Evolutionary conservation across 2,329 filamentous ascomycete species (phyloP), one percentile per base, ranked within the genome.

Genomic region (Xylaria sp.): DNA sequence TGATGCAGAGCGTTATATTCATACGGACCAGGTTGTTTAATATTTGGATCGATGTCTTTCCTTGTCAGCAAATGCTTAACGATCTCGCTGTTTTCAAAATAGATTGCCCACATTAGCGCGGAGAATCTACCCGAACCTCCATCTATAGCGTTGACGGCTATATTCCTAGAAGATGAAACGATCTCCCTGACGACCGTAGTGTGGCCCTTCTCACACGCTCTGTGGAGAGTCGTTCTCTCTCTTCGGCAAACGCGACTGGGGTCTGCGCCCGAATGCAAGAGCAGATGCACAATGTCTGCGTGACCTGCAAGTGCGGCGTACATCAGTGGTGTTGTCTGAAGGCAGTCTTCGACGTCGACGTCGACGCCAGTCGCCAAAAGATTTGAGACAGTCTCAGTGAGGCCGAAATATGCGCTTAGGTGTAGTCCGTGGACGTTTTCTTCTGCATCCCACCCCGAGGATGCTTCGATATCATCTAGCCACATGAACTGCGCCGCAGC

Each of bases 401-500:
- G 42, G 22, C 42, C 42, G 6, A 44, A 44, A 22, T 44, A 44
- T 22, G 42, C 42, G 7, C 42, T 44, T 10, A 44, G n/a, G n/a
- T 44, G 42, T 6, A 44, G 42, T 22, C 42, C 42, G n/a, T 44
- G 42, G 10, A 44, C 42, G 3, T 44, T 44, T 44, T 44, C 42
- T 22, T 44, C 42, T 20, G 42, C 42, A 10, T 44, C 42, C 42
- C 42, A 44, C 9, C 42, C 42, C 7, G 42, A 44, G n/a, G 42
- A 44, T 20, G 5, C n/a, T 20, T 44, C 42, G 42, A 44, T 44
- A 9, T 44, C 42, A 20, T 44, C 42, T 20, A 44, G 11, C 42
- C 42, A 44, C 42, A 44, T 44, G 42, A 44, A 44, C 17, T 44
- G 42, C n/a, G 42, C 42, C 17, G 42, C 42, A 44, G 42, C 42